Conservation (phyloP, 805 yeast species). For the Priceomyces fermenticarens region DNA sequence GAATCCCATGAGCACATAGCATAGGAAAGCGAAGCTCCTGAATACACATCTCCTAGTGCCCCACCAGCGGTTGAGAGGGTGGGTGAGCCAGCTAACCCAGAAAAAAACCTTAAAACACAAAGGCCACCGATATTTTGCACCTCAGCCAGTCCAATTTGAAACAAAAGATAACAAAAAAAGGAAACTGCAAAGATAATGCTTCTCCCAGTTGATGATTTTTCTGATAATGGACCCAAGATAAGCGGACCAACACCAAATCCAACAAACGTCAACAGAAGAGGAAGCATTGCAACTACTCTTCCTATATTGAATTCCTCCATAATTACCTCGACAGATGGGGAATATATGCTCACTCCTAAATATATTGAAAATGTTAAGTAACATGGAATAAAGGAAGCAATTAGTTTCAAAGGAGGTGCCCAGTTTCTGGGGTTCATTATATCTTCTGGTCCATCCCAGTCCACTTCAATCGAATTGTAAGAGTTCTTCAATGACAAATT, state of each 20-base stretch:
- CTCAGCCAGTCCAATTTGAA: constrained; percentile 53
- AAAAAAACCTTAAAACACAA: constrained; percentile 45
- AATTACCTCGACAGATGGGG: constrained; percentile 46
- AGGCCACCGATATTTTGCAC: constrained; percentile 46
- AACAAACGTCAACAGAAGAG: constrained; percentile 43
- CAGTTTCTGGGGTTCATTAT: constrained; percentile 53
- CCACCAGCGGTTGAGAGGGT: constrained; percentile 55
- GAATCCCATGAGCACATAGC: constrained; percentile 51
- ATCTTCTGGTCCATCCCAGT: constrained; percentile 38
- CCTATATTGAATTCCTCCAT: constrained; percentile 41
- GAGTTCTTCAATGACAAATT: too few species aligned
- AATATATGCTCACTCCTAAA: constrained; percentile 49
- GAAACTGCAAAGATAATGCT: constrained; percentile 43
- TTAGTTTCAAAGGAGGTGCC: constrained; percentile 34
- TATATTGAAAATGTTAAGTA: constrained; percentile 47
- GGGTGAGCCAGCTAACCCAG: constrained; percentile 52
- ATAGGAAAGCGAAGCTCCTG: constrained; percentile 37
- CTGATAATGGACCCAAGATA: constrained; percentile 53
- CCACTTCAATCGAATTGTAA: too few species aligned
- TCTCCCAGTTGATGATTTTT: constrained; percentile 48
- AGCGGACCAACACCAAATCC: constrained; percentile 62
- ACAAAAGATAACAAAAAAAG: constrained; percentile 39
- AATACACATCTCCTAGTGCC: constrained; percentile 44
- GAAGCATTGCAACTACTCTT: constrained; percentile 38
- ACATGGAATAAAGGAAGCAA: constrained; percentile 33